Percentiles rank a stretch among this genome's conserved stretches.
Evolutionary conservation across 805 yeast genomes (phyloP).

Genomic region (Nakazawaea sp.): DNA sequence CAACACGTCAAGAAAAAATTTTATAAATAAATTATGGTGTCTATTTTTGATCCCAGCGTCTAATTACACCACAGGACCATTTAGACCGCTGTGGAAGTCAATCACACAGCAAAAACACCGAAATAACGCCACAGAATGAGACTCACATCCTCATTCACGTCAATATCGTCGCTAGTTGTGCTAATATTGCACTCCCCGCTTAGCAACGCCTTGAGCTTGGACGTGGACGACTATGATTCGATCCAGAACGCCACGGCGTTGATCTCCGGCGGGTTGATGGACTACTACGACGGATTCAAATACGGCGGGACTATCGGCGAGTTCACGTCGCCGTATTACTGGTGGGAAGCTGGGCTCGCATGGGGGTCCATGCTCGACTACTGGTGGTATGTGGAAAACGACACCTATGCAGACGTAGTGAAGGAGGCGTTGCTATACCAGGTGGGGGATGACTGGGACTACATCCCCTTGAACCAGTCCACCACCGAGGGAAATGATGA

Average conservation of each 20-base stretch:
- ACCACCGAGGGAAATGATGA: slow-evolving; percentile 90
- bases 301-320: slow-evolving; percentile 67
- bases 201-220: slow-evolving; percentile 18
- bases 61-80: too few species aligned
- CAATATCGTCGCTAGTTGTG: too few species aligned
- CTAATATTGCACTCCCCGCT: neutral
- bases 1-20: too few species aligned
- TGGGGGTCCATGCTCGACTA: slow-evolving; percentile 66
- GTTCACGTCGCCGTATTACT: slow-evolving; percentile 71
- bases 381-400: slow-evolving; percentile 62
- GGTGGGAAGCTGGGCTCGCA: slow-evolving; percentile 93
- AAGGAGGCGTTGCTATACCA: slow-evolving; percentile 60
- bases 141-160: too few species aligned
- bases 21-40: too few species aligned
- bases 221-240: slow-evolving; percentile 30
- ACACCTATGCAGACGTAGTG: slow-evolving; percentile 50
- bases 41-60: too few species aligned
- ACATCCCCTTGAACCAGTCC: slow-evolving; percentile 75
- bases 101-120: too few species aligned
- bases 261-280: slow-evolving; percentile 67
- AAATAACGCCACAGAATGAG: too few species aligned
- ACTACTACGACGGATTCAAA: slow-evolving; percentile 66
- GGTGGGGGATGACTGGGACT: slow-evolving; percentile 56
- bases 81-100: too few species aligned
- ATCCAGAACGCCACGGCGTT: slow-evolving; percentile 46